Conservation (phyloP, 768 basidiomycete genomes). For the Gloeostereum incarnatum region DNA sequence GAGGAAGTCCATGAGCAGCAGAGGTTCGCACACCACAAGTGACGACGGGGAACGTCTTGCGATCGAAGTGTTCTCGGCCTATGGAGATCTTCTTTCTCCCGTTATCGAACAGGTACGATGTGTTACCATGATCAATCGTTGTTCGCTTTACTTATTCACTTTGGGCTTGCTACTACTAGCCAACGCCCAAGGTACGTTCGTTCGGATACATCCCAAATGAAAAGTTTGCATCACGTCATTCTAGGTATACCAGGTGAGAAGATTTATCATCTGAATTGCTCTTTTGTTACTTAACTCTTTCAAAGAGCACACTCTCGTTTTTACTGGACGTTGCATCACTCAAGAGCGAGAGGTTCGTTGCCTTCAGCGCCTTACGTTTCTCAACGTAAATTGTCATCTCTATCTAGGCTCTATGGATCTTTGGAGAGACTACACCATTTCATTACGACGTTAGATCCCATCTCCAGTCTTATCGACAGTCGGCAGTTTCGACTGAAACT, state of each 20-base stretch:
- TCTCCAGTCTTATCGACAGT: conserved; percentile 13
- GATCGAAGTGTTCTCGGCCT: no score
- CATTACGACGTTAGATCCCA: conserved; percentile 11
- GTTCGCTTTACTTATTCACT: no score
- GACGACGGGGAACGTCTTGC: not conserved
- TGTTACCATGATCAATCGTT: no score
- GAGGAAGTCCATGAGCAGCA: not conserved
- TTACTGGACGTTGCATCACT: not conserved
- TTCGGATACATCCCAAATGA: no score
- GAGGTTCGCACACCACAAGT: not conserved
- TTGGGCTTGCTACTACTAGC: no score
- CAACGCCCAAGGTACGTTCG: no score
- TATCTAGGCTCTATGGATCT: not conserved
- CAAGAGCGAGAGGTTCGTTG: conserved; percentile 8
- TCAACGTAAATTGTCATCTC: conserved; percentile 2
- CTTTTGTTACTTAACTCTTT: not conserved
- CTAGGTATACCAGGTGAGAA: no score
- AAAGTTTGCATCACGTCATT: no score
- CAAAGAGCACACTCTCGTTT: not conserved
- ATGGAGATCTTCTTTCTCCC: no score
- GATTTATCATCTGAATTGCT: not conserved
- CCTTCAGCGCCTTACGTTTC: not conserved
- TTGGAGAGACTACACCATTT: conserved; percentile 8
- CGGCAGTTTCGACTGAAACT: conserved; percentile 10
- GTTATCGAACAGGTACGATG: no score